These are phyloP conservation scores for Aegilops umbellulata DNA, from an alignment of 176 grass and related monocot species.

Conservation along the genomic window DNA sequence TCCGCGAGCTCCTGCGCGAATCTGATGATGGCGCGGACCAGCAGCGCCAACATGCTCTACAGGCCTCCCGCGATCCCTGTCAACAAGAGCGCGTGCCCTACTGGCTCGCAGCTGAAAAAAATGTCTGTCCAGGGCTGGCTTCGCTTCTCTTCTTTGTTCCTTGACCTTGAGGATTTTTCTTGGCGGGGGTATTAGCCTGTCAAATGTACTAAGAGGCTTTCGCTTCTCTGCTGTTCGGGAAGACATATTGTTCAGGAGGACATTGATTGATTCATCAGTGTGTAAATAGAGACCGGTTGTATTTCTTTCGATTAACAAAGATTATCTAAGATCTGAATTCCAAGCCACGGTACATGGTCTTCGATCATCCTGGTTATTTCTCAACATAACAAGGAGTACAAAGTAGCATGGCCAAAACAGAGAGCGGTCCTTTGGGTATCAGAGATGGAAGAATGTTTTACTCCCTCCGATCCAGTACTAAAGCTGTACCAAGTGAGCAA, in stretches of 20 bases:
- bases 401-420: not conserved
- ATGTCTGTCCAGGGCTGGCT: not conserved
- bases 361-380: not conserved
- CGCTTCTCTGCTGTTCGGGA: not conserved
- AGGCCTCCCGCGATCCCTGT: constrained; percentile 61
- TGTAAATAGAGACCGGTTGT: constrained; percentile 11
- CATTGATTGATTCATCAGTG: constrained; percentile 17
- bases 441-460: not conserved
- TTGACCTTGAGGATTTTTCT: constrained; percentile 26
- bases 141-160: not conserved
- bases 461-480: not conserved
- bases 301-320: not conserved
- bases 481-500: too few species aligned
- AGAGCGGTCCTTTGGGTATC: not conserved
- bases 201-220: constrained; percentile 30
- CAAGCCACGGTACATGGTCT: not conserved
- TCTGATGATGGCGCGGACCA: constrained; percentile 51
- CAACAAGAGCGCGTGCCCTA: constrained; percentile 47
- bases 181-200: constrained; percentile 40
- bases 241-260: not conserved
- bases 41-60: constrained; percentile 37
- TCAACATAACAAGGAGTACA: not conserved
- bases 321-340: not conserved
- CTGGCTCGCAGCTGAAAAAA: not conserved
- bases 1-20: constrained; percentile 56